Conservation (phyloP, 2,329 filamentous ascomycete genomes). For the Knoxdaviesia capensis region DNA sequence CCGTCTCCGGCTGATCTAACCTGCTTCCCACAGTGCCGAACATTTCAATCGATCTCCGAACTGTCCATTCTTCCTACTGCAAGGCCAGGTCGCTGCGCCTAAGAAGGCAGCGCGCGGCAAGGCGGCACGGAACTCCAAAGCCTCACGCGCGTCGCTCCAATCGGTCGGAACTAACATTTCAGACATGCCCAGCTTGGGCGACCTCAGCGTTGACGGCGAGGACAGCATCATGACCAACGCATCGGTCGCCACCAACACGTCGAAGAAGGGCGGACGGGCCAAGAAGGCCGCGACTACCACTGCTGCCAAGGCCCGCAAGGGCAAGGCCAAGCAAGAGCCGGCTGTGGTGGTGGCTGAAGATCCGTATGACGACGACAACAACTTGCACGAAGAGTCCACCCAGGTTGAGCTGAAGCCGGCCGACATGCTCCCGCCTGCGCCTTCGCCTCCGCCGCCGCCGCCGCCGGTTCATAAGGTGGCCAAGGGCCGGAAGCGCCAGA, state of each 20-base stretch:
- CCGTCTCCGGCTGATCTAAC: too few relatives aligned
- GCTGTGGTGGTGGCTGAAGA: slow-evolving; percentile 15
- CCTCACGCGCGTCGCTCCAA: slow-evolving; percentile 42
- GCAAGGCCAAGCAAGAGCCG: slow-evolving; percentile 30
- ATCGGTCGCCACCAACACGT: slow-evolving; percentile 28
- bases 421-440: not conserved
- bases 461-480: slow-evolving; percentile 16
- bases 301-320: slow-evolving; percentile 18
- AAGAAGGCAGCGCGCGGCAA: slow-evolving; percentile 37
- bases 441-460: slow-evolving; percentile 12
- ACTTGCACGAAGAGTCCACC: too few relatives aligned
- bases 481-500: slow-evolving; percentile 37
- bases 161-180: slow-evolving; percentile 30
- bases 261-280: slow-evolving; percentile 19
- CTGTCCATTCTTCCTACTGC: slow-evolving; percentile 66
- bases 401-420: not conserved
- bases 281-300: slow-evolving; percentile 32
- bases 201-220: slow-evolving; percentile 27
- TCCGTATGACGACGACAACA: too few relatives aligned
- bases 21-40: slow-evolving; percentile 42
- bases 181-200: slow-evolving; percentile 15
- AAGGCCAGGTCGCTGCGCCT: slow-evolving; percentile 27
- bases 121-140: slow-evolving; percentile 41
- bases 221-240: slow-evolving; percentile 39
- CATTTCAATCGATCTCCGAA: slow-evolving; percentile 60